Base-by-base conservation (phyloP, 2,329 filamentous ascomycete species). In the Cryphonectria carpinicola region DNA sequence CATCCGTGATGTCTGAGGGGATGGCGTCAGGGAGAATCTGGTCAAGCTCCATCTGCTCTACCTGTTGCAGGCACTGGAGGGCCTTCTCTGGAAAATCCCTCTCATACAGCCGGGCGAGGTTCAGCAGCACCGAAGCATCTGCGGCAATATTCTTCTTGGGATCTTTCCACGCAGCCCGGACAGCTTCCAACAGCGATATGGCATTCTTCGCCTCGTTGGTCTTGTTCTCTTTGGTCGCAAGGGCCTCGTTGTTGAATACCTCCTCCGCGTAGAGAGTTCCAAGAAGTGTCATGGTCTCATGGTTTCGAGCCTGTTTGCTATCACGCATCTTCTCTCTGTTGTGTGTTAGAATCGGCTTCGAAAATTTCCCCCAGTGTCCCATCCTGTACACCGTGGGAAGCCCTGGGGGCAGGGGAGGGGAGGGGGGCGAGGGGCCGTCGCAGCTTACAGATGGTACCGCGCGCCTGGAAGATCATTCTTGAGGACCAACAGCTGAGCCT, bases 211-310 rank as follows among this genome's bases (percentile, higher is more conserved):
- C 87, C 79, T 98, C 94, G 0, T 88, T 87, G 4, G 90, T 90
- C 79, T 97, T 97, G 80, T 99, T 95, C 73, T 98, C 96, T 78
- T 92, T 95, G 67, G 86, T 86, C 56, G 90, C 90, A 43, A 86
- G 86, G 67, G 88, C 87, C 78, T 96, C 93, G 64, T 88, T 91
- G 11, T 90, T 86, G 78, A 98, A 98, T 1, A 97, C 92, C 76
- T 99, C 96, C 79, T 99, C 95, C 0, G 96, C 96, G 77, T 97
- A 96, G 13, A 99, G 82, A 4, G 95, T 96, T 10, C 95, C 96
- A 0, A 99, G 87, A 22, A 99, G 84, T 58, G 93, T 94, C 91
- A 97, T 97, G 1, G 94, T 94, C 77, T 99, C 97, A 28, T 95
- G 86, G 74, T 86, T 91, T 74, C 93, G 94, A 4, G 92, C 90